Evolutionary conservation across 2,329 filamentous ascomycete genomes (phyloP).

Genomic region (Colletotrichum gloeosporioides): DNA sequence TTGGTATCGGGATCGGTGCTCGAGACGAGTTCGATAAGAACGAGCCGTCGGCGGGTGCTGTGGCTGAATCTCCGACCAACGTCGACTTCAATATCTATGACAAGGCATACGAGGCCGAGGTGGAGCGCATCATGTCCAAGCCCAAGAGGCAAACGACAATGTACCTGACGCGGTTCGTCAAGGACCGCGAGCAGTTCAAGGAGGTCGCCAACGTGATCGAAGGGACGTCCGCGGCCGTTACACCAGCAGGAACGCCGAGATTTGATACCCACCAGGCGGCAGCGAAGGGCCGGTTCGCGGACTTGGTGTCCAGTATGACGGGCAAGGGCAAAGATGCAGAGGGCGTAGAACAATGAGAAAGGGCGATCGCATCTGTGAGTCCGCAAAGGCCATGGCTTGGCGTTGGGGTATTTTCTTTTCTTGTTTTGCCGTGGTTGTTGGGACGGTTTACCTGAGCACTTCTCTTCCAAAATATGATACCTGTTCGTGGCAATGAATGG

Average conservation of each 20-base stretch:
- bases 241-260: conserved; percentile 22
- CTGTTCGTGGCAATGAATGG: not conserved
- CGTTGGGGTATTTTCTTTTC: not conserved
- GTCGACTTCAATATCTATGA: conserved; percentile 91
- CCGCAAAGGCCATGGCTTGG: not conserved
- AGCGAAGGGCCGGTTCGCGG: conserved; percentile 17
- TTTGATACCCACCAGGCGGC: conserved; percentile 2
- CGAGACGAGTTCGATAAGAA: conserved; percentile 49
- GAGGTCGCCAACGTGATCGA: conserved; percentile 42
- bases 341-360: not conserved
- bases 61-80: conserved; percentile 84
- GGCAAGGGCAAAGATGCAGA: not conserved
- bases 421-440: not conserved
- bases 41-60: conserved; percentile 50
- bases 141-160: conserved; percentile 46
- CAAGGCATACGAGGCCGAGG: conserved; percentile 82
- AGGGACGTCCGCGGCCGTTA: conserved; percentile 20
- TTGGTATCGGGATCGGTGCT: conserved; percentile 77
- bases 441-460: not conserved
- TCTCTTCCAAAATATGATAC: conserved; percentile 5
- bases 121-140: conserved; percentile 69
- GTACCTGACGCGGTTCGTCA: conserved; percentile 55
- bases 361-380: not conserved
- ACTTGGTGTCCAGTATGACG: conserved; percentile 16
- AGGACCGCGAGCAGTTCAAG: conserved; percentile 46